These are phyloP conservation scores for Magnaporthales sp. DNA, from an alignment of 2,329 filamentous ascomycete genomes.

Conservation along the genomic window DNA sequence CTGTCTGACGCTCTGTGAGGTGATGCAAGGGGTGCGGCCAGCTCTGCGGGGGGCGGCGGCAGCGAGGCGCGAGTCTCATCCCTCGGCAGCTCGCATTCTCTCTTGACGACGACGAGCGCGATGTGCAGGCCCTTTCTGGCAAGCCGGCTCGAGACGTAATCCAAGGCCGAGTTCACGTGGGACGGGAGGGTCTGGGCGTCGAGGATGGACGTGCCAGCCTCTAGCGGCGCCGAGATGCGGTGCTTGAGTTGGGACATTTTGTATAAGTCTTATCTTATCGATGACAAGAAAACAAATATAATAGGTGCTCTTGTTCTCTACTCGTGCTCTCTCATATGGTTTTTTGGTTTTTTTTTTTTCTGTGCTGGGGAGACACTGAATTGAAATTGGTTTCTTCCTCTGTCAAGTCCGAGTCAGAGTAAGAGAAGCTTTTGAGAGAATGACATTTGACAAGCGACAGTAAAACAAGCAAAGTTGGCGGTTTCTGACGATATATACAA, in stretches of 20 bases:
- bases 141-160: conserved; percentile 48
- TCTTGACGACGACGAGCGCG: conserved; percentile 47
- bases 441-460: neutral
- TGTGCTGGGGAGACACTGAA: neutral
- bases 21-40: conserved; percentile 18
- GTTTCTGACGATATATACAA: neutral
- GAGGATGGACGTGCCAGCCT: conserved; percentile 52
- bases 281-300: neutral
- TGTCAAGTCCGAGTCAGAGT: neutral
- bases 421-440: neutral
- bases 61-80: neutral
- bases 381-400: neutral
- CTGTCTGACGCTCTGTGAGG: conserved; percentile 13
- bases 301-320: neutral
- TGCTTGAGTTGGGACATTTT: conserved; percentile 42
- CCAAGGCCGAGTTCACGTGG: conserved; percentile 44
- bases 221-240: conserved; percentile 53
- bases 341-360: neutral
- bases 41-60: conserved; percentile 1
- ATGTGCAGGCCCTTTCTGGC: conserved; percentile 46
- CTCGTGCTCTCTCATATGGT: neutral
- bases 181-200: conserved; percentile 48
- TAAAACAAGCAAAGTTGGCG: neutral
- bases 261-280: neutral
- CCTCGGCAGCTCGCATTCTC: conserved; percentile 44